These are phyloP conservation scores for Dicorynia guianensis DNA, from an alignment of 306 rosid genomes.

Conservation along the genomic window DNA sequence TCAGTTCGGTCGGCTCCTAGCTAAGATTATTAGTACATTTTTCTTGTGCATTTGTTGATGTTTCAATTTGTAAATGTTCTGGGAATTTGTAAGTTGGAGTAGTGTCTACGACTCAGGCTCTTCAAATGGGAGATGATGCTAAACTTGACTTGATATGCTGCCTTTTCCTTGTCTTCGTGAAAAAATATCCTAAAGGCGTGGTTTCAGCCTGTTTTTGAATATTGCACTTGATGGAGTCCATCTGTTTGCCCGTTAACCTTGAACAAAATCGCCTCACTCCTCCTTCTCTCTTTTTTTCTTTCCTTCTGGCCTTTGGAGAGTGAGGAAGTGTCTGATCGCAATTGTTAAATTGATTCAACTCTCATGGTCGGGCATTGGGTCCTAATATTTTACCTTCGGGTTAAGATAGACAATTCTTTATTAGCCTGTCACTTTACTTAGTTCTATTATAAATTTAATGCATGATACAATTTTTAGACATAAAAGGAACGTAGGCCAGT, in stretches of 20 bases:
- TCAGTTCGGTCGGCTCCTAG: not conserved
- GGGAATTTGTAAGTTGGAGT: conserved; percentile 72
- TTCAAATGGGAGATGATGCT: conserved; percentile 77
- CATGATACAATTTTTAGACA: no score
- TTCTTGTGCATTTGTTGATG: not conserved
- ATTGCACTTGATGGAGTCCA: not conserved
- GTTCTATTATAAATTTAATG: no score
- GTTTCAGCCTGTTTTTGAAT: not conserved
- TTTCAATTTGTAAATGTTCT: conserved; percentile 33
- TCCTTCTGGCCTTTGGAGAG: not conserved
- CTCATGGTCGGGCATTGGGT: not conserved
- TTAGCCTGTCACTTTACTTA: not conserved
- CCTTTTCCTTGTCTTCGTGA: not conserved
- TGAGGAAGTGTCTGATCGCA: not conserved
- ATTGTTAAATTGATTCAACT: not conserved
- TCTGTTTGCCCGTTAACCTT: not conserved
- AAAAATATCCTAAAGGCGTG: not conserved
- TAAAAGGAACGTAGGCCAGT: no score
- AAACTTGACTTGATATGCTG: conserved; percentile 78
- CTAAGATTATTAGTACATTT: no score
- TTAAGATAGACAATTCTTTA: conserved; percentile 1
- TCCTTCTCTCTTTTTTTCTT: not conserved
- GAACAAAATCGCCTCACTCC: not conserved
- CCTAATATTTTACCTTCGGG: not conserved
- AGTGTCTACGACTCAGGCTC: conserved; percentile 71